A percentile compares a stretch with the other conserved stretches of the same genome.
Conservation (phyloP, 257 asterid species). For the Cruciata laevipes region DNA sequence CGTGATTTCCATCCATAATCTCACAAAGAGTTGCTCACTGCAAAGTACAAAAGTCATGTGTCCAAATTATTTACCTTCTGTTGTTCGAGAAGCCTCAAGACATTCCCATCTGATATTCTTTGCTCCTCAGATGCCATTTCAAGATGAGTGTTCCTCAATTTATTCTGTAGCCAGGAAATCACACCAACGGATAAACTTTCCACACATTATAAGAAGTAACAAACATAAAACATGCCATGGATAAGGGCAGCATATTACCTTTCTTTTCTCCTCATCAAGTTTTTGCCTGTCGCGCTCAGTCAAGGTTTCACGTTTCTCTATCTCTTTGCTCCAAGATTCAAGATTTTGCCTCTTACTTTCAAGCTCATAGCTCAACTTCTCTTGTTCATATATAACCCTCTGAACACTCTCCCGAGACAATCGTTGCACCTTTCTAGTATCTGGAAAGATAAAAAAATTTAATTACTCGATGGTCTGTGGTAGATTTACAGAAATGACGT, state of each 20-base stretch:
- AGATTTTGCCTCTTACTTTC: constrained; percentile 61
- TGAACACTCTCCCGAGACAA: constrained; percentile 61
- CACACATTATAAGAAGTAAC: neutral
- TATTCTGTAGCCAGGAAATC: constrained; percentile 40
- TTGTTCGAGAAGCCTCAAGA: constrained; percentile 69
- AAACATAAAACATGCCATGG: neutral
- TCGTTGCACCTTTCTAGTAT: constrained; percentile 73
- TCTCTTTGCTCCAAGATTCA: constrained; percentile 72
- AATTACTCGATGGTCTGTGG: neutral
- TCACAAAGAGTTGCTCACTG: too few species aligned
- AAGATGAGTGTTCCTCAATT: constrained; percentile 56
- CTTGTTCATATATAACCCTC: constrained; percentile 70
- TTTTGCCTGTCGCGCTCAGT: constrained; percentile 78
- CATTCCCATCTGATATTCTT: constrained; percentile 63
- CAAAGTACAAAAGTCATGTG: neutral
- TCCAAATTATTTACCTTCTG: constrained; percentile 48
- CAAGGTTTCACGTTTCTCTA: constrained; percentile 72
- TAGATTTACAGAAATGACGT: neutral
- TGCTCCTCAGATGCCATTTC: constrained; percentile 82
- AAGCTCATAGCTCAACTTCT: constrained; percentile 52
- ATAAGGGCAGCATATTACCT: constrained; percentile 32
- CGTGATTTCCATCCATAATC: too few species aligned
- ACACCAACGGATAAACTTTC: neutral
- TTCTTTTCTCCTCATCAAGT: constrained; percentile 76
- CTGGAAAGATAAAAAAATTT: constrained; percentile 26